Evolutionary conservation across 768 basidiomycete species (phyloP), one percentile per base, ranked within the genome.

Genomic region (Rhodotorula diobovata): DNA sequence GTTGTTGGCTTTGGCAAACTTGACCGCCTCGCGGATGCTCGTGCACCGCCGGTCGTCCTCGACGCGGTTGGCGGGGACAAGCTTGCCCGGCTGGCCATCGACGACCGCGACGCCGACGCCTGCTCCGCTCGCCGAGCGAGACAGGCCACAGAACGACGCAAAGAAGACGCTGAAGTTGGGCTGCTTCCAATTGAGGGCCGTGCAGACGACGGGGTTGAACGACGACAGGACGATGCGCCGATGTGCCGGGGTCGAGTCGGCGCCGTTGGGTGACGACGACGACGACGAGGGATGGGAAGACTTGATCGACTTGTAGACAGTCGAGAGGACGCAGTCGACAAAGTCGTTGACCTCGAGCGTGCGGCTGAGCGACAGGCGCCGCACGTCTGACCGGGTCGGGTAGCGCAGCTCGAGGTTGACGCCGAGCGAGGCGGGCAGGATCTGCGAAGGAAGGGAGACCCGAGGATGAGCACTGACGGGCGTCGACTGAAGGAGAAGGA

Each of bases 161-260:
- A 96, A 91, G 83, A 98, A 96, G 48, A 98, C 94, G 64, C 95
- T 82, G 92, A 95, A 98, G 80, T 98, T 98, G 21, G 95, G 95
- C 81, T 99, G 95, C 81, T 99, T 99, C 96, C 95, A 98, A 78
- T 99, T 98, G 66, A 97, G 81, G 25, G 90, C 88, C 15, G 90
- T 87, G 80, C 93, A 95, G 1, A 93, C 86, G 78, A 90, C 88
- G 16, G 94, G 91, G 59, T 89, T 89, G 80, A 90, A 98, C 12
- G 93, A 95, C 50, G 89, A 88, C 79, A 99, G 93, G n/a, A 92
- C 86, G 70, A 97, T 87, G 7, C 73, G 65, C 18, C 78, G 72
- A 50, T 70, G 67, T 16, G 63, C 43, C 5, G 64, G 61, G 12
- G 66, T n/a, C 18, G 50, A 56, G 16, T 45, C 23, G 25, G 21